phyloP scores from a whole-genome alignment of 305 asterid species.

The Fraxinus latifolia region DNA sequence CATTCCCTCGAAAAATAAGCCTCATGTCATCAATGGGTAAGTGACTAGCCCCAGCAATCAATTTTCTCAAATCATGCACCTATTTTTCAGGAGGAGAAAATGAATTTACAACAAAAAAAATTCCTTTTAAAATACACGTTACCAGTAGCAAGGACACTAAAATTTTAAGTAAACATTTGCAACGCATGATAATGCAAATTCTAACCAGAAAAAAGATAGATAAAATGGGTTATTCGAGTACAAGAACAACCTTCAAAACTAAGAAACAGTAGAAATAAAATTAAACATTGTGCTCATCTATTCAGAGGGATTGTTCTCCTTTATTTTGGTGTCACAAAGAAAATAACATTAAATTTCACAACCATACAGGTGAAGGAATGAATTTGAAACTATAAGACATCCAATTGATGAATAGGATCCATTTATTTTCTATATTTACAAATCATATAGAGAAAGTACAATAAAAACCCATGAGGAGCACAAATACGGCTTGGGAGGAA shows the following conservation, averaged over 20 bases:
- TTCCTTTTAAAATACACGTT: not conserved
- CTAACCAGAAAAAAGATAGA: not conserved
- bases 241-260: not conserved
- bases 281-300: not conserved
- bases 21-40: constrained; percentile 53
- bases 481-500: not conserved
- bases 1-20: constrained; percentile 72
- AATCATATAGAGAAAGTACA: not conserved
- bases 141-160: not conserved
- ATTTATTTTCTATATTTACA: not conserved
- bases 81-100: constrained; percentile 25
- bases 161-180: not conserved
- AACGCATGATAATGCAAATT: not conserved
- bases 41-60: constrained; percentile 57
- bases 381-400: constrained; percentile 11
- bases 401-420: not conserved
- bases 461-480: not conserved
- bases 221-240: not conserved
- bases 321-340: not conserved
- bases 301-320: constrained; percentile 4
- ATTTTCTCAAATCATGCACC: constrained; percentile 79
- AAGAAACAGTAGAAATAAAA: not conserved
- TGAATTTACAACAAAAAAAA: not conserved
- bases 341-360: not conserved
- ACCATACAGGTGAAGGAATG: not conserved